Conservation (phyloP, 1,284 basidiomycete genomes). For the Trichosporon faecale region DNA sequence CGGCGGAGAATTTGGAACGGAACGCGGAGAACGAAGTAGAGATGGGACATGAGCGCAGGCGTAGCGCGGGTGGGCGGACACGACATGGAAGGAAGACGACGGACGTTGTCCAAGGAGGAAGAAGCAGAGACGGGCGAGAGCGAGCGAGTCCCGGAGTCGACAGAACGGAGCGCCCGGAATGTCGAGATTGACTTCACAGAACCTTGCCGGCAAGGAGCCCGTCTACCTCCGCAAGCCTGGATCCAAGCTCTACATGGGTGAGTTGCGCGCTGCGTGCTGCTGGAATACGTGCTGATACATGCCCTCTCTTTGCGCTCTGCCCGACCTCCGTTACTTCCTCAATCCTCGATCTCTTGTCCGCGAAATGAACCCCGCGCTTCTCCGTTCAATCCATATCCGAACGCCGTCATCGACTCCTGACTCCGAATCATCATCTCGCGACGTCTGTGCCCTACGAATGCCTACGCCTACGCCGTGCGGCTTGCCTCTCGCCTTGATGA, state of each 20-base stretch:
- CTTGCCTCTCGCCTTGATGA: background rate
- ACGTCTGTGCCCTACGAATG: background rate
- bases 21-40: background rate
- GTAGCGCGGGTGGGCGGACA: background rate
- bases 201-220: slow-evolving; percentile 38
- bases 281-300: slow-evolving; percentile 15
- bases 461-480: slow-evolving; percentile 2
- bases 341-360: background rate
- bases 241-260: slow-evolving; percentile 48
- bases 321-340: background rate
- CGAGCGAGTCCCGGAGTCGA: background rate
- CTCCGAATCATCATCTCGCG: background rate
- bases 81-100: background rate
- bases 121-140: background rate
- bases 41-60: background rate
- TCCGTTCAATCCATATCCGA: slow-evolving; percentile 3
- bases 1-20: background rate
- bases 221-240: slow-evolving; percentile 47
- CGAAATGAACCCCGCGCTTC: background rate
- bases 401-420: background rate
- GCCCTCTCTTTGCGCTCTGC: background rate
- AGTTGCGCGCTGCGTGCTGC: slow-evolving; percentile 21
- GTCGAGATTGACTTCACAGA: slow-evolving; percentile 23
- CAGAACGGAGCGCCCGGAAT: background rate
- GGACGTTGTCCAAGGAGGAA: background rate